These are phyloP conservation scores for Sclerotinia trifoliorum DNA, from an alignment of 2,329 filamentous ascomycete genomes.

Conservation along the genomic window DNA sequence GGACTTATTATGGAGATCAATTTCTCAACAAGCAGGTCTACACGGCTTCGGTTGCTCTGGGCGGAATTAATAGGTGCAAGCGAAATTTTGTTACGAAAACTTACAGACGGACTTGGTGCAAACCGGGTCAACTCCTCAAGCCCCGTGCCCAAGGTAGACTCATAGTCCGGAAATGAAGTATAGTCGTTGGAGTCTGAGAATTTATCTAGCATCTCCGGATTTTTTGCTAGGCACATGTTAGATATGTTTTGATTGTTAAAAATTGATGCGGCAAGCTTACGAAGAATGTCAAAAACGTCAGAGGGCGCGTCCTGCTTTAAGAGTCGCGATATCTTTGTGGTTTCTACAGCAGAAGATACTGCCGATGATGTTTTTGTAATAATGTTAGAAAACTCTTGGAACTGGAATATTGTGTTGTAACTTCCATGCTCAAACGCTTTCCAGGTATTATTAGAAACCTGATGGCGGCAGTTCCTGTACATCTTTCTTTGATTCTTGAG, in stretches of 20 bases:
- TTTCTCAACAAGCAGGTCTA: slow-evolving; percentile 31
- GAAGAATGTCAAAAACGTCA: slow-evolving; percentile 33
- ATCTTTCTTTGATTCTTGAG: slow-evolving; percentile 37
- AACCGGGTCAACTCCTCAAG: slow-evolving; percentile 36
- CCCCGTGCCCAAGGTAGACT: slow-evolving; percentile 27
- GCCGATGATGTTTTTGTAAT: slow-evolving; percentile 33
- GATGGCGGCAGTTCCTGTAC: slow-evolving; percentile 31
- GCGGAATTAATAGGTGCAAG: slow-evolving; percentile 24
- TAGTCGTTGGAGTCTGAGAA: slow-evolving; percentile 38
- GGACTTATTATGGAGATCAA: slow-evolving; percentile 29
- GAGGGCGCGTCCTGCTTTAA: slow-evolving; percentile 26
- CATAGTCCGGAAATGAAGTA: slow-evolving; percentile 39
- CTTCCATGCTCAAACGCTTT: slow-evolving; percentile 38
- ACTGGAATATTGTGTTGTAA: slow-evolving; percentile 40
- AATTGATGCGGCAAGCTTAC: slow-evolving; percentile 29
- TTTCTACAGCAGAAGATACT: slow-evolving; percentile 36
- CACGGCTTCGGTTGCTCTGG: slow-evolving; percentile 30
- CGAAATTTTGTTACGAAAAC: not conserved
- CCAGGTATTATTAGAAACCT: slow-evolving; percentile 38
- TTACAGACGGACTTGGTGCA: slow-evolving; percentile 34
- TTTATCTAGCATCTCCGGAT: slow-evolving; percentile 12
- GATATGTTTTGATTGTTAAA: not conserved
- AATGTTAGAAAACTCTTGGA: slow-evolving; percentile 36
- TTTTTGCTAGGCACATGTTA: slow-evolving; percentile 15
- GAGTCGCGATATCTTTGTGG: slow-evolving; percentile 35